These are phyloP conservation scores for Melanopsichium pennsylvanicum DNA, from an alignment of 1,284 basidiomycete species.

Conservation along the genomic window DNA sequence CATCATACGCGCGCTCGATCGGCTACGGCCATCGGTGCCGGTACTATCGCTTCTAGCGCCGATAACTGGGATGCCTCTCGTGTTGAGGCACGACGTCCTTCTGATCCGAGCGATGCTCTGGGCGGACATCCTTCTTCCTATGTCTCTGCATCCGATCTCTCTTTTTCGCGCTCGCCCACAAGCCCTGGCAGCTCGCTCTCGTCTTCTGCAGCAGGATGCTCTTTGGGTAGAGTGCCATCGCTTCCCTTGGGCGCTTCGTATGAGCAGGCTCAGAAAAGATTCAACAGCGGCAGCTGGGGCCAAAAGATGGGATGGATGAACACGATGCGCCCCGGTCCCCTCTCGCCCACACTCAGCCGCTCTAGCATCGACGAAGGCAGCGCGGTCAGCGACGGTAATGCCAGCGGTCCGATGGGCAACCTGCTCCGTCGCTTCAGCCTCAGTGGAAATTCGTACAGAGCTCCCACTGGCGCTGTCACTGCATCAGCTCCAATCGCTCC, in stretches of 20 bases:
- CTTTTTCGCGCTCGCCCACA: slow-evolving; percentile 30
- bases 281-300: slow-evolving; percentile 50
- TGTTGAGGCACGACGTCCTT: slow-evolving; percentile 2
- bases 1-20: slow-evolving; percentile 38
- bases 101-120: slow-evolving; percentile 10
- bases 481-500: slow-evolving; percentile 14
- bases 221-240: slow-evolving; percentile 47
- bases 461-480: not conserved
- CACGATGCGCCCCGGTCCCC: slow-evolving; percentile 35
- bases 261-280: slow-evolving; percentile 52
- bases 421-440: slow-evolving; percentile 52
- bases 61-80: slow-evolving; percentile 26
- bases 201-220: slow-evolving; percentile 20
- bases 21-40: slow-evolving; percentile 35
- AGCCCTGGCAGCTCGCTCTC: slow-evolving; percentile 30
- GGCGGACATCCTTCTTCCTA: slow-evolving; percentile 38
- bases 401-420: slow-evolving; percentile 40
- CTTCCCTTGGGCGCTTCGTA: slow-evolving; percentile 42
- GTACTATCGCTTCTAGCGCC: slow-evolving; percentile 10
- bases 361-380: slow-evolving; percentile 38
- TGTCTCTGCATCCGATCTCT: slow-evolving; percentile 34
- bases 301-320: slow-evolving; percentile 47
- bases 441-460: slow-evolving; percentile 39
- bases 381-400: slow-evolving; percentile 7
- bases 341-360: slow-evolving; percentile 32